Percentiles rank a stretch among this genome's conserved stretches.
Conservation (phyloP, 768 basidiomycete species). For the Lentinula boryana region DNA sequence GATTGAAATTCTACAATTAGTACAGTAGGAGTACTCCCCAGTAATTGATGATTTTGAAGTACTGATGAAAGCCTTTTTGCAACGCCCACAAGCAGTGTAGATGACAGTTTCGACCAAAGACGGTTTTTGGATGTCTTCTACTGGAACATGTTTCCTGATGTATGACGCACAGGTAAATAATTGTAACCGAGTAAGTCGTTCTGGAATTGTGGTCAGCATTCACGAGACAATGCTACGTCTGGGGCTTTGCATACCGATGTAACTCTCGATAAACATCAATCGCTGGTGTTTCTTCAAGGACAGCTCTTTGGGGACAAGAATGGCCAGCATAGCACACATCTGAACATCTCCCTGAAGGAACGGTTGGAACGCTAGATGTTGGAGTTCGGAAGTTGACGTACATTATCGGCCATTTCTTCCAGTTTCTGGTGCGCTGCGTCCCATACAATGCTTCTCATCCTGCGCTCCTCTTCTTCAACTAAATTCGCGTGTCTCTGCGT, state of each 20-base stretch:
- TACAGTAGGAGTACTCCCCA: slow-evolving; percentile 52
- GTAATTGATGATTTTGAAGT: slow-evolving; percentile 22
- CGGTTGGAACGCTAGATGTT: not conserved
- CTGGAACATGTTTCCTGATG: slow-evolving; percentile 56
- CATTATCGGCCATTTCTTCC: slow-evolving; percentile 60
- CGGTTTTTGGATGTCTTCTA: slow-evolving; percentile 43
- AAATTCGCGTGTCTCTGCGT: slow-evolving; percentile 37
- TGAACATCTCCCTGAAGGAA: slow-evolving; percentile 67
- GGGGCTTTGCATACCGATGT: slow-evolving; percentile 49
- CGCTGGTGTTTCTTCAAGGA: slow-evolving; percentile 35
- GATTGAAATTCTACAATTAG: slow-evolving; percentile 41
- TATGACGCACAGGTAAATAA: slow-evolving; percentile 68
- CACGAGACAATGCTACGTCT: not conserved
- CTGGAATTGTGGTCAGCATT: slow-evolving; percentile 26
- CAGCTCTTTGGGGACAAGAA: slow-evolving; percentile 59
- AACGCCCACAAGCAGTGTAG: slow-evolving; percentile 63
- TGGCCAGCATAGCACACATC: slow-evolving; percentile 67
- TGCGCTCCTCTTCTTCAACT: slow-evolving; percentile 43
- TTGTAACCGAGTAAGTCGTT: slow-evolving; percentile 55
- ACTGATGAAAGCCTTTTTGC: slow-evolving; percentile 55
- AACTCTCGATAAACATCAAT: slow-evolving; percentile 58
- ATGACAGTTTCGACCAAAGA: slow-evolving; percentile 69
- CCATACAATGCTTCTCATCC: slow-evolving; percentile 52
- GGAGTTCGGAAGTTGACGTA: slow-evolving; percentile 16
- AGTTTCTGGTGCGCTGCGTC: slow-evolving; percentile 45